Base-by-base conservation (phyloP, 2,329 filamentous ascomycete species). In the Diaporthe capsici region DNA sequence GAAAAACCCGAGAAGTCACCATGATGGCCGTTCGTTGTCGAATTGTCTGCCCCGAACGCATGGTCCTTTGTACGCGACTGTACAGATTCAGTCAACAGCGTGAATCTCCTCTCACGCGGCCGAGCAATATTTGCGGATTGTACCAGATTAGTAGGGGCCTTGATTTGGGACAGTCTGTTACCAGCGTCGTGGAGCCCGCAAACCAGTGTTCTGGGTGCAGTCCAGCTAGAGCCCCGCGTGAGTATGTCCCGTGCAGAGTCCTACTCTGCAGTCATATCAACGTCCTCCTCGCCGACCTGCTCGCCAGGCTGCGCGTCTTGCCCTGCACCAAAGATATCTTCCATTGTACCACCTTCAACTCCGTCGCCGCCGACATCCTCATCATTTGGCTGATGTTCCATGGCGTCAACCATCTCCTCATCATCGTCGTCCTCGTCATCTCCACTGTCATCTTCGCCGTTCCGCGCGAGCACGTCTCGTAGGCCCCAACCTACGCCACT, bases 401-500 rank as follows among this genome's bases (percentile, higher is more conserved):
- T 90, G 17, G 86, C 88, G 76, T 89, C 87, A 51, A 82, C 81
- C 77, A 82, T 82, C 51, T 82, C 82, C 63, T 85, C 84, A 47
- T 86, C 87, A 22, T 86, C 85, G 1, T 83, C 85, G 7, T 80
- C 82, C 39, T 80, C 80, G 74, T 81, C 82, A 9, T 85, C 85
- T 7, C 83, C 82, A 20, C 82, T 83, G 15, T 83, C 85, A 1
- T 86, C 85, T 9, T 85, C 87, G 6, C 85, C 88, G 2, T 85
- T 86, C n/a, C 82, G 83, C 1, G 84, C 88, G 89, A 91, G 92
- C 34, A 89, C 86, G 42, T 92, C 89, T 80, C 88, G 88, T 76
- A 94, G 81, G 0, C 90, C 90, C 92, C 92, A 94, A 76, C 90
- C 89, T 71, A 90, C 87, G 22, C 92, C 92, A 74, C 89, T 92